Conservation (phyloP, 169 alveolate species). For the Plasmodium sp. region DNA sequence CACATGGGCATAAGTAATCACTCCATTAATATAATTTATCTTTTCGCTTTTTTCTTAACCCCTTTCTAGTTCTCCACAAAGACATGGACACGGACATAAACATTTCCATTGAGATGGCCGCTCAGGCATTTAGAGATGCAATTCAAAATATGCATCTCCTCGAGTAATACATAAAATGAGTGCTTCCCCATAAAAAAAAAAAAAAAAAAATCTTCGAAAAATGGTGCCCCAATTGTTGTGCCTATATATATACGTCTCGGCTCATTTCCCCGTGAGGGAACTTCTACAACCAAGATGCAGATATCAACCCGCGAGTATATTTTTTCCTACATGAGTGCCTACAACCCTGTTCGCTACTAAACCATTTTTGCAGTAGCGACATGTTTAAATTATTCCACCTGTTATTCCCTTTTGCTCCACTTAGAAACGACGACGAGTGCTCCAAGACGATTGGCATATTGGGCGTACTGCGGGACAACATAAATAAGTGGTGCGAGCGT, state of each 20-base stretch:
- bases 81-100: constrained; percentile 55
- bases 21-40: neutral
- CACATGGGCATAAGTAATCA: neutral
- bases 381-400: neutral
- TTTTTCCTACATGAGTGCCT: neutral
- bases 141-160: constrained; percentile 75
- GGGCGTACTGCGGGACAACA: constrained; percentile 66
- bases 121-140: constrained; percentile 76
- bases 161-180: constrained; percentile 65
- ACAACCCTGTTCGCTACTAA: neutral
- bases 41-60: neutral
- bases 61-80: constrained; percentile 42
- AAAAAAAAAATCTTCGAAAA: constrained; percentile 1
- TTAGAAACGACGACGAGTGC: constrained; percentile 71
- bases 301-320: neutral
- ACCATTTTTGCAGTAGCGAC: neutral
- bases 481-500: constrained; percentile 73
- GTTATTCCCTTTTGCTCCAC: neutral
- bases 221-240: neutral
- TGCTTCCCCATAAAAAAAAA: neutral
- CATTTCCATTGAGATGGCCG: constrained; percentile 70
- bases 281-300: neutral
- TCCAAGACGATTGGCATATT: constrained; percentile 67
- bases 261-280: neutral
- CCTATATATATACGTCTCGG: neutral